phyloP scores from a whole-genome alignment of 2,329 filamentous ascomycete species.

The Stemphylium beticola region DNA sequence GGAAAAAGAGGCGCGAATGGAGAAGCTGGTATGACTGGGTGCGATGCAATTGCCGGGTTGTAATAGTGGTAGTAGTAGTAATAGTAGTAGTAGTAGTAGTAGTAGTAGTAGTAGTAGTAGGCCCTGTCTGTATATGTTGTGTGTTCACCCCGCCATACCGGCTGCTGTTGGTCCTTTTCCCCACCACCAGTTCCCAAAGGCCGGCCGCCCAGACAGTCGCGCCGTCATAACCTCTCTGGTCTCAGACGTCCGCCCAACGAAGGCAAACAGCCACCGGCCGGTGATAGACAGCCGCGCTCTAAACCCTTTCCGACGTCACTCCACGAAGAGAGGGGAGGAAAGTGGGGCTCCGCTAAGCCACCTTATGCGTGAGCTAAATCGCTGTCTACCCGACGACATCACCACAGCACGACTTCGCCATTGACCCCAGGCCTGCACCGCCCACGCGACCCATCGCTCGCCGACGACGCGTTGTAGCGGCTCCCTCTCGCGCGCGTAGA shows the following conservation, averaged over 20 bases:
- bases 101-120: too few relatives aligned
- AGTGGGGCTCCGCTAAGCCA: slow-evolving; percentile 34
- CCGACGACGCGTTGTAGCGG: slow-evolving; percentile 13
- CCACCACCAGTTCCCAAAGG: slow-evolving; percentile 9
- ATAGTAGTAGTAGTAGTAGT: too few relatives aligned
- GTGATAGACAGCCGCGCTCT: slow-evolving; percentile 7
- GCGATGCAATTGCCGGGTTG: neutral
- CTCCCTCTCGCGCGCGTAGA: slow-evolving; percentile 12
- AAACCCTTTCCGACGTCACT: slow-evolving; percentile 25
- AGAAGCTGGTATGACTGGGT: neutral
- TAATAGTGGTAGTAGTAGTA: too few relatives aligned
- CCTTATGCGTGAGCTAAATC: slow-evolving; percentile 33
- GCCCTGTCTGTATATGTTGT: neutral
- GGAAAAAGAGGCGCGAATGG: neutral
- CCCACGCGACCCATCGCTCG: slow-evolving; percentile 11
- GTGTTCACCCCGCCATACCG: slow-evolving; percentile 8
- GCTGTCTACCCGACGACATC: slow-evolving; percentile 34
- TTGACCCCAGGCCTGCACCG: slow-evolving; percentile 19
- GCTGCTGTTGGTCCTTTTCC: slow-evolving; percentile 13
- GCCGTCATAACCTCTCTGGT: slow-evolving; percentile 18
- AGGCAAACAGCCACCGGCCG: slow-evolving; percentile 3
- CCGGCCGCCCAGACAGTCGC: slow-evolving; percentile 7
- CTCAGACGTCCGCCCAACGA: slow-evolving; percentile 8
- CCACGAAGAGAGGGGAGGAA: slow-evolving; percentile 24
- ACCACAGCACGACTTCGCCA: slow-evolving; percentile 25